phyloP scores from a whole-genome alignment of 176 grass and related monocot species.

The Oryza glaberrima region DNA sequence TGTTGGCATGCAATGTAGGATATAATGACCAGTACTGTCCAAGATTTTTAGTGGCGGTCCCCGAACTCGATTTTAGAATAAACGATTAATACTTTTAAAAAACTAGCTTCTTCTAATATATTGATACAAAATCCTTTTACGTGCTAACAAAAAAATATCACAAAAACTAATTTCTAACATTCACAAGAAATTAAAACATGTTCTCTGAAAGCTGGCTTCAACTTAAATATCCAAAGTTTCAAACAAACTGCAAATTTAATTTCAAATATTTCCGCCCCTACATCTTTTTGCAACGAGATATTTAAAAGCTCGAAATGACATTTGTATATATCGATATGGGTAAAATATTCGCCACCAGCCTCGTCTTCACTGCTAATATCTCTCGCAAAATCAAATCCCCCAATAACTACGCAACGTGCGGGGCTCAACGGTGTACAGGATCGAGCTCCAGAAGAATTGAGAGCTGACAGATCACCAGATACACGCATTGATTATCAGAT shows the following conservation, averaged over 20 bases:
- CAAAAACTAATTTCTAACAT: neutral
- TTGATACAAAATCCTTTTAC: too few species aligned
- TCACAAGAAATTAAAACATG: neutral
- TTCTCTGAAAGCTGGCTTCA: neutral
- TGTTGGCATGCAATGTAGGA: neutral
- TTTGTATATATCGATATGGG: too few species aligned
- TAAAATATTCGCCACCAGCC: neutral
- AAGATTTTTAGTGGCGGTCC: neutral
- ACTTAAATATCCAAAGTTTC: neutral
- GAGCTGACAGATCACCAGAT: neutral
- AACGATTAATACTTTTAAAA: neutral
- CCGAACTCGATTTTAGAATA: neutral
- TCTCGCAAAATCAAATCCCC: neutral
- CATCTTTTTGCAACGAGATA: too few species aligned
- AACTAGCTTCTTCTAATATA: too few species aligned
- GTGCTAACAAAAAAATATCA: too few species aligned
- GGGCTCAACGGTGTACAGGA: neutral
- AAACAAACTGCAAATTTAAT: neutral
- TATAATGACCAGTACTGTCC: too few species aligned
- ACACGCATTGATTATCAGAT: neutral
- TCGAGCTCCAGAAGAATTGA: too few species aligned
- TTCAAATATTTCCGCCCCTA: too few species aligned
- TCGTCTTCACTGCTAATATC: neutral
- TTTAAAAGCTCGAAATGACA: too few species aligned
- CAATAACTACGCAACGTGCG: neutral